phyloP scores from a whole-genome alignment of 768 basidiomycete genomes.

The Hypholoma fasciculare region DNA sequence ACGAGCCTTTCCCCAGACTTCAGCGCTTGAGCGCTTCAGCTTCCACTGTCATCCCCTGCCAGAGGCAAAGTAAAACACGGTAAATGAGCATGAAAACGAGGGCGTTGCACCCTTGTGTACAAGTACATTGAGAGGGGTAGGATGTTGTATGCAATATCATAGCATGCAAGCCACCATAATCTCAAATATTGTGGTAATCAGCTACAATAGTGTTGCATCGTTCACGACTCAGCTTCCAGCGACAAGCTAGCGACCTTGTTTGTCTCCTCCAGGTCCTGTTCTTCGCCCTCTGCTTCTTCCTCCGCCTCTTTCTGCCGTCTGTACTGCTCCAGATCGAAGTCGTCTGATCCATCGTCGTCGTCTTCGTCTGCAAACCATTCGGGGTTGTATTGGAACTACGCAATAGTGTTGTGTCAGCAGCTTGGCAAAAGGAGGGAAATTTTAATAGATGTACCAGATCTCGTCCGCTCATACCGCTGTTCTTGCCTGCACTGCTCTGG shows the following conservation, averaged over 20 bases:
- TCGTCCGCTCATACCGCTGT: slow-evolving; percentile 89
- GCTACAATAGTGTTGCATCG: background rate
- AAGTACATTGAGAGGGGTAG: slow-evolving; percentile 8
- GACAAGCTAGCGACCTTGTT: slow-evolving; percentile 48
- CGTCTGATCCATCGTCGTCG: slow-evolving; percentile 47
- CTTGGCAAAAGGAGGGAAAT: background rate
- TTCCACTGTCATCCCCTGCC: background rate
- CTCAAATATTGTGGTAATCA: background rate
- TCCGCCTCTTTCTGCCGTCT: slow-evolving; percentile 47
- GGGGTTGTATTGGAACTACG: slow-evolving; percentile 92
- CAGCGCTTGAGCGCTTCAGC: too few species aligned
- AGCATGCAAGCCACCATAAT: slow-evolving; percentile 25
- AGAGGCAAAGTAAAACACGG: background rate
- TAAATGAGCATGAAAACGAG: background rate
- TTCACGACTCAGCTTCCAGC: slow-evolving; percentile 22
- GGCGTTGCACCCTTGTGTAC: slow-evolving; percentile 5
- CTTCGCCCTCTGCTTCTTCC: slow-evolving; percentile 24
- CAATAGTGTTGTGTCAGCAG: background rate
- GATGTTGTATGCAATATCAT: slow-evolving; percentile 16
- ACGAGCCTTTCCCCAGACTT: too few species aligned
- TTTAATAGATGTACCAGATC: slow-evolving; percentile 67
- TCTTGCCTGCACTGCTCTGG: slow-evolving; percentile 86
- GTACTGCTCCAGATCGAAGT: slow-evolving; percentile 64
- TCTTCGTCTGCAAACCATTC: slow-evolving; percentile 90
- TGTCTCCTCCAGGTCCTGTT: slow-evolving; percentile 58